These are phyloP conservation scores for Russula sp. DNA, from an alignment of 768 basidiomycete genomes.

Conservation along the genomic window DNA sequence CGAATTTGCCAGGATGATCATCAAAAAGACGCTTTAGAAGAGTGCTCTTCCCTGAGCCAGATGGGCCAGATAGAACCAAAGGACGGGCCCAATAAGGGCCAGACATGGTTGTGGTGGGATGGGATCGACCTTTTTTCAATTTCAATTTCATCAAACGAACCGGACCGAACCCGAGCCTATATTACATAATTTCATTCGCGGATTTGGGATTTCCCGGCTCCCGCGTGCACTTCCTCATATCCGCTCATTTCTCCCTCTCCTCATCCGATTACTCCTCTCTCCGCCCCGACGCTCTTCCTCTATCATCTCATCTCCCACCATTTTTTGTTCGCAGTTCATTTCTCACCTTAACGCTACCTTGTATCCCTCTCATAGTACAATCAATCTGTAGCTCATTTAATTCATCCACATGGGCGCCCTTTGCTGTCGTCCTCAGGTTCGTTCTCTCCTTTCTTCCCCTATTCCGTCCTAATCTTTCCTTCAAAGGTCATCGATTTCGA, in stretches of 20 bases:
- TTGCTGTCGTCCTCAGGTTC: conserved; percentile 79
- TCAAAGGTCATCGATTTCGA: conserved; percentile 89
- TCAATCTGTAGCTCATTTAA: conserved; percentile 14
- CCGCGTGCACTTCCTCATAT: background rate
- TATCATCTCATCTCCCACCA: conserved; percentile 15
- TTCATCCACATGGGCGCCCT: conserved; percentile 67
- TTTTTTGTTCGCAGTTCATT: conserved; percentile 23
- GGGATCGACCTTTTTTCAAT: background rate
- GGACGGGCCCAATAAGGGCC: conserved; percentile 58
- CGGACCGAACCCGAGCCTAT: conserved; percentile 2
- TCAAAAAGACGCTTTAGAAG: conserved; percentile 77
- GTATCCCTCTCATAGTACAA: conserved; percentile 11
- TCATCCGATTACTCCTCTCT: conserved; percentile 3
- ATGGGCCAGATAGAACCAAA: conserved; percentile 86
- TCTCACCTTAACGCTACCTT: conserved; percentile 5
- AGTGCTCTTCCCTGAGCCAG: conserved; percentile 93
- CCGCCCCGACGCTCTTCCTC: conserved; percentile 22
- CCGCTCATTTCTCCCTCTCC: background rate
- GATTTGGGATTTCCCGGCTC: background rate
- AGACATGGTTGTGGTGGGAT: conserved; percentile 33
- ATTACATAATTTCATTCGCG: background rate
- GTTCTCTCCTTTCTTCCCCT: conserved; percentile 29
- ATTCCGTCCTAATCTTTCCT: conserved; percentile 2
- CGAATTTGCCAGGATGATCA: conserved; percentile 80
- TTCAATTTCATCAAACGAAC: conserved; percentile 5